These are phyloP conservation scores for Boletus huronensis DNA, from an alignment of 768 basidiomycete genomes.

Conservation along the genomic window DNA sequence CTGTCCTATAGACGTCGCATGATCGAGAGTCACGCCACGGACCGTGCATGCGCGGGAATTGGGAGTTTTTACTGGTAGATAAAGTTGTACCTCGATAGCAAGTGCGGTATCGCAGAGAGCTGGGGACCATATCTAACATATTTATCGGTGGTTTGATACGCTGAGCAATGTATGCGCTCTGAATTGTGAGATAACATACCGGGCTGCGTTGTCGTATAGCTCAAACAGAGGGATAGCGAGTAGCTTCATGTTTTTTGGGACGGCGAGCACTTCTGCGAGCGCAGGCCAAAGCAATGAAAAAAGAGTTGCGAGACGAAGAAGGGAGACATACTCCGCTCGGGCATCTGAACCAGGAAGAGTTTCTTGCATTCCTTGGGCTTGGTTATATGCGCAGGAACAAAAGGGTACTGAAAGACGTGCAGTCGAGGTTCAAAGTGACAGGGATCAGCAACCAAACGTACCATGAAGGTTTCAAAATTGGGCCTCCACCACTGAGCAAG, in stretches of 20 bases:
- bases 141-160: neutral
- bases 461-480: conserved; percentile 99
- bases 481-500: conserved; percentile 99
- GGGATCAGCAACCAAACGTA: conserved; percentile 37
- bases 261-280: conserved; percentile 82
- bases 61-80: conserved; percentile 56
- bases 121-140: conserved; percentile 78
- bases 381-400: conserved; percentile 91
- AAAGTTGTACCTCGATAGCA: conserved; percentile 84
- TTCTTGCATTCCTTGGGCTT: conserved; percentile 99
- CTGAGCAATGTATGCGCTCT: neutral
- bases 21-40: neutral
- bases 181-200: conserved; percentile 40
- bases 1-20: neutral
- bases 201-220: conserved; percentile 94
- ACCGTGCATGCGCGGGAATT: neutral
- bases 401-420: conserved; percentile 66
- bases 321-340: conserved; percentile 73
- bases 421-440: neutral
- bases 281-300: neutral
- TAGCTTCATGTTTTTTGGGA: conserved; percentile 98
- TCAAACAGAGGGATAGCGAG: conserved; percentile 96
- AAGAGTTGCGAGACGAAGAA: neutral
- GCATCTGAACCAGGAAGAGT: conserved; percentile 92
- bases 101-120: conserved; percentile 88